Conservation (phyloP, 306 rosid species). For the Cucumis hystrix region DNA sequence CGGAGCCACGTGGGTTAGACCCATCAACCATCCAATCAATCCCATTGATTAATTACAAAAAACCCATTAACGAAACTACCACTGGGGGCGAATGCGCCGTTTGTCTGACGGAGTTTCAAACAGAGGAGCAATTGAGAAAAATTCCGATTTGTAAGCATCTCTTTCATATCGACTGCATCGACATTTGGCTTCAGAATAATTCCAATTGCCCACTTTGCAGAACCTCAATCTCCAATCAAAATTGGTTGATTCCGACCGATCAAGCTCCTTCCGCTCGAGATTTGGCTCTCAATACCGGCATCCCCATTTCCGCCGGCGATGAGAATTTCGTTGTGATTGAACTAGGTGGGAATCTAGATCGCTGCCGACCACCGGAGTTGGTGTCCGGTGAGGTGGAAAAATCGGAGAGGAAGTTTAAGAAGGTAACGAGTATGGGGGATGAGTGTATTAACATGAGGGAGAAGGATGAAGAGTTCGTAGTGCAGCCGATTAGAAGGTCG, state of each 20-base stretch:
- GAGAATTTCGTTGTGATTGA: neutral
- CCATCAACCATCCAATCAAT: slow-evolving; percentile 63
- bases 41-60: slow-evolving; percentile 50
- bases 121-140: slow-evolving; percentile 58
- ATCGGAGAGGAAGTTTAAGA: slow-evolving; percentile 28
- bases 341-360: neutral
- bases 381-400: neutral
- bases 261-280: neutral
- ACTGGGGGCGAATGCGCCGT: slow-evolving; percentile 53
- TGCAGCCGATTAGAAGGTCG: slow-evolving; percentile 55
- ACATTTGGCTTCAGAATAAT: slow-evolving; percentile 10
- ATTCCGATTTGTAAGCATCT: slow-evolving; percentile 54
- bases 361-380: neutral
- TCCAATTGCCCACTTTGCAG: slow-evolving; percentile 15
- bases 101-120: slow-evolving; percentile 67
- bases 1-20: slow-evolving; percentile 48
- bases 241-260: neutral
- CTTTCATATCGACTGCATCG: slow-evolving; percentile 11
- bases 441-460: slow-evolving; percentile 53
- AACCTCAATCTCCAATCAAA: neutral
- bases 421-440: slow-evolving; percentile 52
- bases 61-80: neutral
- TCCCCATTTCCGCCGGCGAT: neutral
- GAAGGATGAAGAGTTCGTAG: slow-evolving; percentile 39
- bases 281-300: neutral